phyloP scores from a whole-genome alignment of 176 grass and related monocot species.

The Zizania latifolia region DNA sequence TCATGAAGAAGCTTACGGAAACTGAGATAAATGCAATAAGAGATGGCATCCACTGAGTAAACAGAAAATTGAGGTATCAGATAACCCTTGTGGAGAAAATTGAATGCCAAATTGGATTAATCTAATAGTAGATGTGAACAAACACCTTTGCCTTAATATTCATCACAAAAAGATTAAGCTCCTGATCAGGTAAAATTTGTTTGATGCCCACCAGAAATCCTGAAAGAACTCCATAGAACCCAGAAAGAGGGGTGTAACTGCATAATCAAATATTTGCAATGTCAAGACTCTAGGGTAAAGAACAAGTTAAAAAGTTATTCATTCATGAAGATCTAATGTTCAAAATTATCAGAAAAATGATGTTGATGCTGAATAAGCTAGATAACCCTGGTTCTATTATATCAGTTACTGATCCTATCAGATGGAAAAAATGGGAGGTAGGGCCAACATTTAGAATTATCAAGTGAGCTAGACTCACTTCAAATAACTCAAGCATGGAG shows the following conservation, averaged over 20 bases:
- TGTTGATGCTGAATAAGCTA: background rate
- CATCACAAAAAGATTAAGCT: slow-evolving; percentile 45
- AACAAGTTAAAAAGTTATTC: background rate
- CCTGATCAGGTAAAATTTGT: slow-evolving; percentile 83
- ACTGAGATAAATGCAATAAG: slow-evolving; percentile 46
- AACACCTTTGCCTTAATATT: slow-evolving; percentile 78
- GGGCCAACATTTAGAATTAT: background rate
- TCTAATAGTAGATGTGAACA: slow-evolving; percentile 1
- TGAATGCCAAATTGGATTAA: background rate
- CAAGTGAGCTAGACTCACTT: background rate
- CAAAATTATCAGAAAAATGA: background rate
- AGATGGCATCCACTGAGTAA: slow-evolving; percentile 61
- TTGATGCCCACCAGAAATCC: slow-evolving; percentile 82
- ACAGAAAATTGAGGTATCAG: slow-evolving; percentile 12
- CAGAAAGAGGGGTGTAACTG: slow-evolving; percentile 81
- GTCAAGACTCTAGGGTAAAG: background rate
- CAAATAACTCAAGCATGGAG: background rate
- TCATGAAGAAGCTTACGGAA: slow-evolving; percentile 47
- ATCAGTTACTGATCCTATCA: background rate
- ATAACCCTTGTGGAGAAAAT: background rate
- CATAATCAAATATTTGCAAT: background rate
- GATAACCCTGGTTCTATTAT: background rate
- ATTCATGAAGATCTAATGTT: background rate
- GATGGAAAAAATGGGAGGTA: background rate
- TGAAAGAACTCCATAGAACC: slow-evolving; percentile 79